Evolutionary conservation across 441 rosid genomes (phyloP).

Genomic region (Codiaeum variegatum): DNA sequence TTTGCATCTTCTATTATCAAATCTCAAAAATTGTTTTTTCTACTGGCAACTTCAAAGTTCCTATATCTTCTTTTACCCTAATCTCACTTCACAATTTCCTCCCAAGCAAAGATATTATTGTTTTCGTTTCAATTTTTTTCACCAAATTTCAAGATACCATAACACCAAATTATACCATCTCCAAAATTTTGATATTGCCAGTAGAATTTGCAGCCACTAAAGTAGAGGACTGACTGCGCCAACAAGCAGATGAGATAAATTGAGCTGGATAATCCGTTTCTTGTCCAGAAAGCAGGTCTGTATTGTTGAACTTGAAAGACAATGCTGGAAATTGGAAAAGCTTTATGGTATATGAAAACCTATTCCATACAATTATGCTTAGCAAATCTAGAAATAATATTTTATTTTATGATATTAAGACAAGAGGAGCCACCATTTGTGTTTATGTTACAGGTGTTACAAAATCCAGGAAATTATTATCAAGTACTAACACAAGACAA

Average conservation of each 20-base stretch:
- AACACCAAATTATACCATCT: slow-evolving; percentile 55
- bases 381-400: background rate
- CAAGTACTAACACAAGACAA: background rate
- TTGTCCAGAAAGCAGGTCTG: slow-evolving; percentile 51
- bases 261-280: slow-evolving; percentile 68
- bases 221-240: slow-evolving; percentile 84
- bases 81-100: slow-evolving; percentile 22
- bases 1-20: slow-evolving; percentile 19
- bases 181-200: slow-evolving; percentile 91
- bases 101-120: slow-evolving; percentile 3
- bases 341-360: slow-evolving; percentile 94
- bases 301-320: slow-evolving; percentile 64
- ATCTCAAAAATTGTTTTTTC: slow-evolving; percentile 18
- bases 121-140: slow-evolving; percentile 8
- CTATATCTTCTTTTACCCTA: slow-evolving; percentile 20
- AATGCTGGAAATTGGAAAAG: slow-evolving; percentile 98
- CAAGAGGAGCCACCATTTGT: background rate
- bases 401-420: background rate
- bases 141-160: background rate
- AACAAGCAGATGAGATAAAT: slow-evolving; percentile 89
- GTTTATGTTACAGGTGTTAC: background rate
- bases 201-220: slow-evolving; percentile 91
- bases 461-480: background rate
- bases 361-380: slow-evolving; percentile 20
- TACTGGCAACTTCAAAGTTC: slow-evolving; percentile 17